Evolutionary conservation across 441 rosid species (phyloP).

Genomic region (Croton setiger): DNA sequence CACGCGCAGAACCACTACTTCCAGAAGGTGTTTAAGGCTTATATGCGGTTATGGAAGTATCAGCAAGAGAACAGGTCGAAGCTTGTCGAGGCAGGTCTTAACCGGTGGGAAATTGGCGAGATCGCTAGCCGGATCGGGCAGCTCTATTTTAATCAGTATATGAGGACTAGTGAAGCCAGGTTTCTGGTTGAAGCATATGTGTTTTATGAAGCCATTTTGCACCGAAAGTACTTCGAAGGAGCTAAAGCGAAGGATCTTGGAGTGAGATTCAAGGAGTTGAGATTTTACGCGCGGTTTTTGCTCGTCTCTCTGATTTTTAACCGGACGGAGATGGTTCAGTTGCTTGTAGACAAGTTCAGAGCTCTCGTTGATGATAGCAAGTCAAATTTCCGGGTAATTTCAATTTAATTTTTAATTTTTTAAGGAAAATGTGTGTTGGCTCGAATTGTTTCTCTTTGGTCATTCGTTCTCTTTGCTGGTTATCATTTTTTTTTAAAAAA

Average conservation of each 20-base stretch:
- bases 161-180: slow-evolving; percentile 84
- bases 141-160: slow-evolving; percentile 87
- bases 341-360: slow-evolving; percentile 53
- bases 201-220: slow-evolving; percentile 84
- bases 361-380: slow-evolving; percentile 66
- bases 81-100: slow-evolving; percentile 68
- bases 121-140: slow-evolving; percentile 99
- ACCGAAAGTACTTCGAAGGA: slow-evolving; percentile 67
- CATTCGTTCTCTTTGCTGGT: not conserved
- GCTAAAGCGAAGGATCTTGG: slow-evolving; percentile 48
- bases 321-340: slow-evolving; percentile 56
- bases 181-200: slow-evolving; percentile 81
- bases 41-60: slow-evolving; percentile 91
- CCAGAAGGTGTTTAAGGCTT: slow-evolving; percentile 84
- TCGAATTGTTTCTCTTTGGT: not conserved
- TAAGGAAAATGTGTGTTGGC: not conserved
- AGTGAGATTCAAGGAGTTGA: slow-evolving; percentile 75
- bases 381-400: slow-evolving; percentile 46
- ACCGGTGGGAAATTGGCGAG: slow-evolving; percentile 98
- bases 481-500: not conserved
- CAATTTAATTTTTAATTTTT: not conserved
- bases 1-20: slow-evolving; percentile 53
- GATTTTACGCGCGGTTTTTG: slow-evolving; percentile 82
- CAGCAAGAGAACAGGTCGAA: slow-evolving; percentile 74
- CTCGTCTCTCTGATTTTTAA: slow-evolving; percentile 70